Conservation (phyloP, 2,329 filamentous ascomycete genomes). For the Pseudogymnoascus sp. region DNA sequence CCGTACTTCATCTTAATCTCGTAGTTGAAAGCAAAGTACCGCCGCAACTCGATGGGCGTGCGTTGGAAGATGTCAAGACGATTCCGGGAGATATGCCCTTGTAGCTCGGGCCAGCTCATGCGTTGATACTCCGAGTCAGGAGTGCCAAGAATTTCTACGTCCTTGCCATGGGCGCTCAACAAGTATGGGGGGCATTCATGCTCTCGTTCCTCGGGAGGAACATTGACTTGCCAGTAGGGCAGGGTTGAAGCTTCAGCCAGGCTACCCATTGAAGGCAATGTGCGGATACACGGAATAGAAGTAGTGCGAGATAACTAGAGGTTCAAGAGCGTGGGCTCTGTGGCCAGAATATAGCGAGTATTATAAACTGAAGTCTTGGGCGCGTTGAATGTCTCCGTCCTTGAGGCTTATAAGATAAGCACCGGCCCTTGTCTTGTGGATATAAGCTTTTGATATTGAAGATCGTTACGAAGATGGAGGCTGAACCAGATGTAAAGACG, state of each 20-base stretch:
- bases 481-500: neutral
- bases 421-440: neutral
- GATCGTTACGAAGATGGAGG: neutral
- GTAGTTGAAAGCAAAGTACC: slow-evolving; percentile 64
- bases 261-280: neutral
- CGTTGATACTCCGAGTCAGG: slow-evolving; percentile 57
- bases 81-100: slow-evolving; percentile 52
- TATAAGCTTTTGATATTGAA: slow-evolving; percentile 1
- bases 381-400: neutral
- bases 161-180: slow-evolving; percentile 53
- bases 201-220: slow-evolving; percentile 54
- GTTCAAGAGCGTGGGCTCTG: neutral
- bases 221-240: slow-evolving; percentile 79
- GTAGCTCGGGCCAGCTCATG: slow-evolving; percentile 63
- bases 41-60: slow-evolving; percentile 65
- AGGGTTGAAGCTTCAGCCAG: slow-evolving; percentile 14
- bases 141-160: slow-evolving; percentile 59
- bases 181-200: slow-evolving; percentile 66
- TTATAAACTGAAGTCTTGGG: neutral
- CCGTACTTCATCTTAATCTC: slow-evolving; percentile 59
- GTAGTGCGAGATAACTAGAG: neutral
- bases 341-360: neutral
- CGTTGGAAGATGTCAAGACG: slow-evolving; percentile 69
- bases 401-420: neutral
- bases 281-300: neutral